Evolutionary conservation across 73 alveolate species (phyloP).

Genomic region (Symbiodinium pilosum): DNA sequence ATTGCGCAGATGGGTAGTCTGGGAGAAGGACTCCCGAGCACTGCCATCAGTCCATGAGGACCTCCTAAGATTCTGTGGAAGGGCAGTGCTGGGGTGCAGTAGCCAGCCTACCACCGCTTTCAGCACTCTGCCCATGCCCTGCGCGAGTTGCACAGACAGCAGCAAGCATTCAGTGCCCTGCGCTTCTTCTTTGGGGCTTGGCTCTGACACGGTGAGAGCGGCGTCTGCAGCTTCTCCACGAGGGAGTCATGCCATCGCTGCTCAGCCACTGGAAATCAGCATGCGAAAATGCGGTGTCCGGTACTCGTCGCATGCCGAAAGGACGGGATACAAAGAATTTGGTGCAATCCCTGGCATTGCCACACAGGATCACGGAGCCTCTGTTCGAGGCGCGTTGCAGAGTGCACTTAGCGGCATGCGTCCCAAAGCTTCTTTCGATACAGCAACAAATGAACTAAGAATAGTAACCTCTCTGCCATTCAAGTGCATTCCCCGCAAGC

Average conservation of each 20-base stretch:
- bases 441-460: too few relatives aligned
- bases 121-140: neutral
- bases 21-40: neutral
- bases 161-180: neutral
- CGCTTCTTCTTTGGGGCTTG: neutral
- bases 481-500: too few relatives aligned
- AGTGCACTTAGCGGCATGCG: neutral
- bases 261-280: neutral
- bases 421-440: too few relatives aligned
- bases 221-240: neutral
- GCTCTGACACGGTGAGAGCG: neutral
- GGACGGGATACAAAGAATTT: neutral
- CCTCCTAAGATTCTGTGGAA: neutral
- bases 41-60: neutral
- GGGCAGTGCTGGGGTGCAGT: neutral
- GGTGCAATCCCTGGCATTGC: neutral
- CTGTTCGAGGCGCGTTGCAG: neutral
- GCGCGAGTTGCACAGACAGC: neutral
- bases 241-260: neutral
- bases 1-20: neutral
- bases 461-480: neutral
- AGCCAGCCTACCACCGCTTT: neutral
- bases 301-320: neutral
- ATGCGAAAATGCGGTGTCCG: neutral
- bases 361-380: conserved; percentile 2